Evolutionary conservation across 2,329 filamentous ascomycete genomes (phyloP).

Genomic region (Monilinia vaccinii-corymbosi): DNA sequence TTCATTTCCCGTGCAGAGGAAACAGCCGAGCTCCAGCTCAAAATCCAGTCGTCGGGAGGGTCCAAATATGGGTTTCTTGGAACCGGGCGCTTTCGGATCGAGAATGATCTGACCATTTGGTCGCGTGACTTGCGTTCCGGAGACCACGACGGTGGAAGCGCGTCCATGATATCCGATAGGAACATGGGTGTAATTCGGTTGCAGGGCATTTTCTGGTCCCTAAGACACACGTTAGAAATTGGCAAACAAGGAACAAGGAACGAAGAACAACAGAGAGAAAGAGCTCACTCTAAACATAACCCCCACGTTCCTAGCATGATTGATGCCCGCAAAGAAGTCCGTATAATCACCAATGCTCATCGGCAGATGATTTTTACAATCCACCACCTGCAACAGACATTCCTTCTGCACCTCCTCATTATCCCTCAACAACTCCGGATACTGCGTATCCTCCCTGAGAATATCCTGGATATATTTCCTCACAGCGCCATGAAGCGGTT

Average conservation of each 20-base stretch:
- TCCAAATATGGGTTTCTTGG: slow-evolving; percentile 53
- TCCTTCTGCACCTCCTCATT: slow-evolving; percentile 48
- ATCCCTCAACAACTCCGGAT: slow-evolving; percentile 52
- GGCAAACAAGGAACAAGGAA: background rate
- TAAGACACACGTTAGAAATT: slow-evolving; percentile 44
- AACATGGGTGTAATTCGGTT: slow-evolving; percentile 73
- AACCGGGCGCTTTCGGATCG: slow-evolving; percentile 50
- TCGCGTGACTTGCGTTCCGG: slow-evolving; percentile 62
- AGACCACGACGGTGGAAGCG: slow-evolving; percentile 65
- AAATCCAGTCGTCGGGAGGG: slow-evolving; percentile 63
- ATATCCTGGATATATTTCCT: slow-evolving; percentile 60
- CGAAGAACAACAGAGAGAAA: background rate
- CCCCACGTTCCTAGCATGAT: slow-evolving; percentile 59
- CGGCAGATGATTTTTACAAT: slow-evolving; percentile 59
- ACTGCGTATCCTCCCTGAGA: slow-evolving; percentile 49
- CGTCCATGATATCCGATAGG: slow-evolving; percentile 78
- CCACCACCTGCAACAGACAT: slow-evolving; percentile 48
- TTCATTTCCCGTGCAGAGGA: slow-evolving; percentile 56
- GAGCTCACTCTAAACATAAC: slow-evolving; percentile 11
- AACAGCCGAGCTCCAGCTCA: slow-evolving; percentile 71
- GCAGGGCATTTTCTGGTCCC: slow-evolving; percentile 61
- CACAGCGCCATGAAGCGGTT: slow-evolving; percentile 58
- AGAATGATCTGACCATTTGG: slow-evolving; percentile 67
- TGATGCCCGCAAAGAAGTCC: slow-evolving; percentile 74
- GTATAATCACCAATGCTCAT: slow-evolving; percentile 77